phyloP scores from a whole-genome alignment of 2,329 filamentous ascomycete genomes.

The Aspergillus sp. region DNA sequence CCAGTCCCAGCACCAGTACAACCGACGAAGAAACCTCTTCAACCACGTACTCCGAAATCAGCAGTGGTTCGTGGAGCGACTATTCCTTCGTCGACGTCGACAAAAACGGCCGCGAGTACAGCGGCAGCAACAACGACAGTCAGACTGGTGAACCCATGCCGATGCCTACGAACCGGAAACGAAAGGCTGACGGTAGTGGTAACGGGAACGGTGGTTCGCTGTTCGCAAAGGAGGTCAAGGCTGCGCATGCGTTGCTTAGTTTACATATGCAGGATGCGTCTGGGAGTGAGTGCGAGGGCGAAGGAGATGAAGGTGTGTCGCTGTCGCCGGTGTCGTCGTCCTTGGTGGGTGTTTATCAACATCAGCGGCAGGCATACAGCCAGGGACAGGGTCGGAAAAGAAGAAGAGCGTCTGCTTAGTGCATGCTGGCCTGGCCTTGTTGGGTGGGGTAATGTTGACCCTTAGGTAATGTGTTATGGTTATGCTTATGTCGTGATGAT shows the following conservation, averaged over 20 bases:
- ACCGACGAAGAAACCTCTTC: too few relatives aligned
- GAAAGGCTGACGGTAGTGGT: slow-evolving; percentile 5
- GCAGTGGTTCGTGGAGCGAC: too few relatives aligned
- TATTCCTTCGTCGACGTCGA: too few relatives aligned
- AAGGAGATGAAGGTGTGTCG: background rate
- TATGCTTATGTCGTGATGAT: background rate
- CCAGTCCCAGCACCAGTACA: background rate
- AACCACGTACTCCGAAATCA: too few relatives aligned
- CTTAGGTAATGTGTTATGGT: background rate
- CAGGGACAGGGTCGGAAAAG: slow-evolving; percentile 7
- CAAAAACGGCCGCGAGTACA: too few relatives aligned
- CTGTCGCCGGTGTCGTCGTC: background rate
- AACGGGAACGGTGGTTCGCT: background rate
- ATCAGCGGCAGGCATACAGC: background rate
- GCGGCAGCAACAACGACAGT: too few relatives aligned
- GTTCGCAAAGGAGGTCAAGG: slow-evolving; percentile 28
- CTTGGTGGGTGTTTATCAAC: background rate
- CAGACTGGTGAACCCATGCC: background rate
- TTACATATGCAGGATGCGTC: slow-evolving; percentile 27
- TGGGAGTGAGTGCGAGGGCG: slow-evolving; percentile 8
- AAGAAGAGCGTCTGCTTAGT: slow-evolving; percentile 12
- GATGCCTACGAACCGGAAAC: background rate
- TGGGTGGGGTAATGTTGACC: background rate
- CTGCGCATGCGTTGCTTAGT: slow-evolving; percentile 32
- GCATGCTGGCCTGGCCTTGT: background rate